Evolutionary conservation across 2,329 filamentous ascomycete species (phyloP).

Genomic region (Stagonosporopsis chrysanthemi): DNA sequence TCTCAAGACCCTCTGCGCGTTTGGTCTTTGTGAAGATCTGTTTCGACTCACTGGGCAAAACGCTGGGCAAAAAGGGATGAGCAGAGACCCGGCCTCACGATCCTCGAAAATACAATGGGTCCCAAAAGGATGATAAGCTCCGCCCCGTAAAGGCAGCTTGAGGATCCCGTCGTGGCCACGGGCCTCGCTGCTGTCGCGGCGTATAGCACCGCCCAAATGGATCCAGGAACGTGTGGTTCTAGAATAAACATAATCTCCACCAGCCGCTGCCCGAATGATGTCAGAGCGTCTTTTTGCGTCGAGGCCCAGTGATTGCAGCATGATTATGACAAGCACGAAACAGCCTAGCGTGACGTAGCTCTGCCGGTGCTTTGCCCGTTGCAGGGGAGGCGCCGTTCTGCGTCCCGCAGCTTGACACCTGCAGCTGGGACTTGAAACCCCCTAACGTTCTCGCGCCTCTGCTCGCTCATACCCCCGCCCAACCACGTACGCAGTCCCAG

Average conservation of each 20-base stretch:
- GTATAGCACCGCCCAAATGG: background rate
- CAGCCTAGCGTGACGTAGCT: background rate
- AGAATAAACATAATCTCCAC: slow-evolving; percentile 14
- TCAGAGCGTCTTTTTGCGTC: slow-evolving; percentile 6
- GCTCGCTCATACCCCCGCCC: slow-evolving; percentile 6
- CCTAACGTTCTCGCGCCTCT: slow-evolving; percentile 5
- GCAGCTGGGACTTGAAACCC: slow-evolving; percentile 9
- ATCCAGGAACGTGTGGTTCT: background rate
- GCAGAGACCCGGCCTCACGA: background rate
- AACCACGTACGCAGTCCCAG: slow-evolving; percentile 9
- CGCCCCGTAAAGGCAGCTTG: background rate
- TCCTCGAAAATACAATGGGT: background rate
- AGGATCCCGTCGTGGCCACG: slow-evolving; percentile 3
- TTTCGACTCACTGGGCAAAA: background rate
- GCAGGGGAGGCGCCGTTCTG: slow-evolving; percentile 8
- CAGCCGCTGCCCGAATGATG: slow-evolving; percentile 2
- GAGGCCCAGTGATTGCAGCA: slow-evolving; percentile 6
- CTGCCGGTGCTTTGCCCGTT: slow-evolving; percentile 4
- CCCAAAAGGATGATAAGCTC: slow-evolving; percentile 1
- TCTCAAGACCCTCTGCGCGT: slow-evolving; percentile 1
- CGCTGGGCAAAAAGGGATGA: slow-evolving; percentile 1
- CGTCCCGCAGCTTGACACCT: slow-evolving; percentile 9
- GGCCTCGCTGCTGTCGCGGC: slow-evolving; percentile 1
- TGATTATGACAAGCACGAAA: slow-evolving; percentile 13
- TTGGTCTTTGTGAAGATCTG: slow-evolving; percentile 1